A percentile compares a stretch with the other conserved stretches of the same genome.
Conservation (phyloP, 352 stramenopile genomes). For the Globisporangium cederbergense region DNA sequence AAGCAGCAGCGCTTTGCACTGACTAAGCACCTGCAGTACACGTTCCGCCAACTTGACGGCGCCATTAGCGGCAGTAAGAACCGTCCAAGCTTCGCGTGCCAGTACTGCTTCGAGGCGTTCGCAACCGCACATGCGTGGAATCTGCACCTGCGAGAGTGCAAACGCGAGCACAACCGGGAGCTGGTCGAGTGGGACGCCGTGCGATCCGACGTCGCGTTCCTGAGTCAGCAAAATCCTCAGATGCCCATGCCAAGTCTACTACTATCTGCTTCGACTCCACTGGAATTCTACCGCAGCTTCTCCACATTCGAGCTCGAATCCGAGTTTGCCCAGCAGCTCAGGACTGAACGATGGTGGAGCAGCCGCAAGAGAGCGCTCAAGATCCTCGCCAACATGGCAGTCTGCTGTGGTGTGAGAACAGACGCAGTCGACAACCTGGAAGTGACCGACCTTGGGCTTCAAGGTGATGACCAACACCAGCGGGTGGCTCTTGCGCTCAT, state of each 20-base stretch:
- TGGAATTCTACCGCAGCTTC: not conserved
- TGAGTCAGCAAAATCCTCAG: not conserved
- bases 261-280: not conserved
- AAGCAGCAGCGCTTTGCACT: slow-evolving; percentile 11
- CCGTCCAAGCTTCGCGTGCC: slow-evolving; percentile 9
- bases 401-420: not conserved
- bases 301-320: not conserved
- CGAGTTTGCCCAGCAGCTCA: not conserved
- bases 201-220: slow-evolving; percentile 6
- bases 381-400: not conserved
- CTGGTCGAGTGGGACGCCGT: slow-evolving; percentile 14
- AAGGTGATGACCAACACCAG: not conserved
- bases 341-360: not conserved
- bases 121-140: slow-evolving; percentile 8
- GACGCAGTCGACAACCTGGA: not conserved
- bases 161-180: not conserved
- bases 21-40: slow-evolving; percentile 8
- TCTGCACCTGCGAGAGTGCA: slow-evolving; percentile 3
- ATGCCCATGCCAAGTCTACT: not conserved
- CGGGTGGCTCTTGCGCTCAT: slow-evolving; percentile 9
- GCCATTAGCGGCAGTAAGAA: not conserved
- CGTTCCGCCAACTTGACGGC: not conserved
- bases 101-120: slow-evolving; percentile 12
- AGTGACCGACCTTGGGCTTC: not conserved
- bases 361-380: not conserved